These are phyloP conservation scores for Poronia punctata DNA, from an alignment of 495 filamentous ascomycete genomes.

Conservation along the genomic window DNA sequence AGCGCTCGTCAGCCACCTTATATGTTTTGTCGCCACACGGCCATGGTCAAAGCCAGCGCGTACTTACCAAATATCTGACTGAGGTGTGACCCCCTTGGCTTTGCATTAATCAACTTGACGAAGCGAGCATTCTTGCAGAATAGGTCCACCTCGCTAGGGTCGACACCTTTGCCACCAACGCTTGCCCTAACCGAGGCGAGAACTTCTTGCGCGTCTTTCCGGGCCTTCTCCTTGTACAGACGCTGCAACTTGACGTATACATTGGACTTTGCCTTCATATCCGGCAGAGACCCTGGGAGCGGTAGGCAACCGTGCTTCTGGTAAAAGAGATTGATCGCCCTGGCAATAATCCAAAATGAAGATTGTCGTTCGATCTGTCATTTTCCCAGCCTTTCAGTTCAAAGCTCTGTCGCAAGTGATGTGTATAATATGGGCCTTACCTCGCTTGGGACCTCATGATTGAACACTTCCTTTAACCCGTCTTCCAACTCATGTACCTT, in stretches of 20 bases:
- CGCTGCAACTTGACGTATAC: conserved; percentile 91
- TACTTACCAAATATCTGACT: conserved; percentile 22
- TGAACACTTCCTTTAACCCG: conserved; percentile 69
- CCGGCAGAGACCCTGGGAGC: conserved; percentile 79
- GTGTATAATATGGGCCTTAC: conserved; percentile 27
- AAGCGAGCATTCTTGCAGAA: conserved; percentile 96
- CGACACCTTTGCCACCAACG: conserved; percentile 47
- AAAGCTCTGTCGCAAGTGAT: conserved; percentile 10
- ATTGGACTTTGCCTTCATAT: conserved; percentile 94
- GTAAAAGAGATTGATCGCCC: conserved; percentile 73
- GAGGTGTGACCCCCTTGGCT: conserved; percentile 19
- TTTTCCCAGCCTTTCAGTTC: conserved; percentile 20
- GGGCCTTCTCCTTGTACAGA: conserved; percentile 87
- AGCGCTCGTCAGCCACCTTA: background rate
- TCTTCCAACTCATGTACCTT: conserved; percentile 52
- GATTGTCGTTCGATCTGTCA: conserved; percentile 36
- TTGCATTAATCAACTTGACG: conserved; percentile 70
- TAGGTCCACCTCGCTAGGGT: conserved; percentile 73
- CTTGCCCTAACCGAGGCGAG: conserved; percentile 56
- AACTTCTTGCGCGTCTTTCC: conserved; percentile 72
- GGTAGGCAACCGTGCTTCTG: conserved; percentile 63
- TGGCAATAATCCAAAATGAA: conserved; percentile 84
- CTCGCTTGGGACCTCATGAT: conserved; percentile 44
- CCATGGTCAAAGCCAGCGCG: no score
- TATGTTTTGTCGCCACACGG: conserved; percentile 4